Conservation (phyloP, 192 early-diverging fungal genomes). For the Entrophospora sp. region DNA sequence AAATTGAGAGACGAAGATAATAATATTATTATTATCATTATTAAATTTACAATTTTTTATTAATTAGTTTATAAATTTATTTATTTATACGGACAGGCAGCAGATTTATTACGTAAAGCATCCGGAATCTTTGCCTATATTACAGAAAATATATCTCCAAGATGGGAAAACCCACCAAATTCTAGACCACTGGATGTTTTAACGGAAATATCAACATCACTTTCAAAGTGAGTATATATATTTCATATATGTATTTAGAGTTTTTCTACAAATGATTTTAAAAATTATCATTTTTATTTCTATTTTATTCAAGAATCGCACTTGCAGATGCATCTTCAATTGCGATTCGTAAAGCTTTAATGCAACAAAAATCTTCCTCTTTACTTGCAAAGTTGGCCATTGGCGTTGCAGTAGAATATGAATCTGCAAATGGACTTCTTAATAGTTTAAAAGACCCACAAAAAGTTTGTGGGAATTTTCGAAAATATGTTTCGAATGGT, state of each 20-base stretch:
- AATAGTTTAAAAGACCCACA: conserved; percentile 40
- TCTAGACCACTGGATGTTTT: conserved; percentile 26
- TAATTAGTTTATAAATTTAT: not conserved
- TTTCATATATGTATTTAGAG: not conserved
- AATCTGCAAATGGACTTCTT: conserved; percentile 46
- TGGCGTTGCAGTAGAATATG: conserved; percentile 48
- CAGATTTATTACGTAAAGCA: conserved; percentile 43
- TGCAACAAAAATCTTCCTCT: conserved; percentile 39
- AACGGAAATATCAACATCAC: conserved; percentile 26
- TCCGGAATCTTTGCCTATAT: conserved; percentile 46
- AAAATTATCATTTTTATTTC: not conserved
- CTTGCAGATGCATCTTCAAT: conserved; percentile 46
- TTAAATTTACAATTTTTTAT: not conserved
- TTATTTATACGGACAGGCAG: too few relatives aligned
- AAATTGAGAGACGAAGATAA: too few relatives aligned
- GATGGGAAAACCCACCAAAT: conserved; percentile 25
- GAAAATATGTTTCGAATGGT: conserved; percentile 43
- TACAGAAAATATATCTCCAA: conserved; percentile 35
- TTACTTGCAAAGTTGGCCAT: conserved; percentile 46
- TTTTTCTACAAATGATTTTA: not conserved
- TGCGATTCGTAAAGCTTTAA: conserved; percentile 45
- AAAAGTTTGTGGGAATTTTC: conserved; percentile 45
- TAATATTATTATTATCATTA: not conserved
- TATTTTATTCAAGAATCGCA: conserved; percentile 31
- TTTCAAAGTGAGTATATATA: conserved; percentile 33